Evolutionary conservation across 106 monocot genomes (phyloP).

Genomic region (Dioscorea zingiberensis): DNA sequence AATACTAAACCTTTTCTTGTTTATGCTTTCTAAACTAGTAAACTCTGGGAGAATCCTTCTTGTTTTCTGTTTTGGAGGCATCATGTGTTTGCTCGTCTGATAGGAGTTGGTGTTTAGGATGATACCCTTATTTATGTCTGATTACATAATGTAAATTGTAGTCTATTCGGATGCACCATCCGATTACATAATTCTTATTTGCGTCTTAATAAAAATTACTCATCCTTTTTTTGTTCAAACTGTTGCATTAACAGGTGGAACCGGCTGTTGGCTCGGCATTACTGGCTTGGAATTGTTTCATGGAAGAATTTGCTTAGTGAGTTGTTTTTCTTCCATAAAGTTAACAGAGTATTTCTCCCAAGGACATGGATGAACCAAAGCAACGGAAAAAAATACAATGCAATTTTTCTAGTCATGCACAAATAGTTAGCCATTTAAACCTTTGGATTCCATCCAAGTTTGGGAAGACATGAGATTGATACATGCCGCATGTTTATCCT

Average conservation of each 20-base stretch:
- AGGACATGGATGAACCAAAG: background rate
- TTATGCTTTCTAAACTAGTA: no score
- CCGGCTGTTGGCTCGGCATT: conserved; percentile 94
- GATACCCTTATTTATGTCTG: no score
- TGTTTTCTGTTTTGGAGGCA: background rate
- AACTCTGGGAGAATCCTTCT: no score
- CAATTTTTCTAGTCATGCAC: background rate
- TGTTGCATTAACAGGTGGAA: conserved; percentile 50
- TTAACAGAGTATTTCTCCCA: background rate
- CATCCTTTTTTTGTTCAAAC: background rate
- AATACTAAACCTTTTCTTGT: no score
- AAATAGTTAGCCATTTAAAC: background rate
- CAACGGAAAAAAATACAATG: background rate
- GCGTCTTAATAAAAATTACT: background rate
- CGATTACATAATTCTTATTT: no score
- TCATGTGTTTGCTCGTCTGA: background rate
- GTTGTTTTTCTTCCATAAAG: background rate
- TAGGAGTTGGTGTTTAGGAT: no score
- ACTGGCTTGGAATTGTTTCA: conserved; percentile 53
- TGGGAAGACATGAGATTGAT: background rate
- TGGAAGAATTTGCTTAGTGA: conserved; percentile 12
- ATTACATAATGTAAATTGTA: no score
- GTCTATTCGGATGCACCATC: no score
- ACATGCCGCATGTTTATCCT: no score
- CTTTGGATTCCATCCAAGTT: background rate